These are phyloP conservation scores for Strigomonas culicis DNA, from an alignment of 208 protist species.

Conservation along the genomic window DNA sequence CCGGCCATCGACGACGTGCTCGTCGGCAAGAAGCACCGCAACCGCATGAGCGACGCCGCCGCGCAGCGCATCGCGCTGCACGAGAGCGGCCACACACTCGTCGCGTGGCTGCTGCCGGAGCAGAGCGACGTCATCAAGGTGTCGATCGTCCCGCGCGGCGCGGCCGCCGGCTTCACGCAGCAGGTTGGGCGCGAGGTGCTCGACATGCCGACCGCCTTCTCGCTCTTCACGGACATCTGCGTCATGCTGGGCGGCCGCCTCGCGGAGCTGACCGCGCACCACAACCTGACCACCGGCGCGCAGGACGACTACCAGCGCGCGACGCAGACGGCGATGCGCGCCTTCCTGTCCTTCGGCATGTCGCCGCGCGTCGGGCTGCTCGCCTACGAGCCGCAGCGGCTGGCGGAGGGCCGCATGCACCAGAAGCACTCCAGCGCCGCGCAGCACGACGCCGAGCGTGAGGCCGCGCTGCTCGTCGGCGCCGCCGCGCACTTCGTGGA, in stretches of 20 bases:
- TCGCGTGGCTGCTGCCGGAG: constrained; percentile 91
- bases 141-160: constrained; percentile 93
- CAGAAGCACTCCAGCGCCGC: constrained; percentile 60
- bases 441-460: constrained; percentile 59
- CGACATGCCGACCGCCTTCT: constrained; percentile 84
- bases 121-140: constrained; percentile 93
- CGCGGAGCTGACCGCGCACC: constrained; percentile 93
- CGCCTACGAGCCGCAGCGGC: constrained; percentile 67
- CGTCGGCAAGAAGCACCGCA: constrained; percentile 82
- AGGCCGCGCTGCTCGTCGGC: constrained; percentile 57
- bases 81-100: constrained; percentile 96
- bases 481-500: constrained; percentile 44
- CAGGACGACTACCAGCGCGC: constrained; percentile 93
- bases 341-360: constrained; percentile 84
- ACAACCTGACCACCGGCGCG: constrained; percentile 86
- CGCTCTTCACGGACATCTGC: constrained; percentile 91
- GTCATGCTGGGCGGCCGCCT: constrained; percentile 94
- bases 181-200: constrained; percentile 74
- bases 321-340: constrained; percentile 55
- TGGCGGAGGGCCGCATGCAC: constrained; percentile 72
- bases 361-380: constrained; percentile 64
- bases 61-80: constrained; percentile 85
- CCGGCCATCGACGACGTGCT: constrained; percentile 86
- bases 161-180: constrained; percentile 74
- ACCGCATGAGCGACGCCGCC: constrained; percentile 51